Base-by-base conservation (phyloP, 2,329 filamentous ascomycete genomes). In the Ascochyta lentis region DNA sequence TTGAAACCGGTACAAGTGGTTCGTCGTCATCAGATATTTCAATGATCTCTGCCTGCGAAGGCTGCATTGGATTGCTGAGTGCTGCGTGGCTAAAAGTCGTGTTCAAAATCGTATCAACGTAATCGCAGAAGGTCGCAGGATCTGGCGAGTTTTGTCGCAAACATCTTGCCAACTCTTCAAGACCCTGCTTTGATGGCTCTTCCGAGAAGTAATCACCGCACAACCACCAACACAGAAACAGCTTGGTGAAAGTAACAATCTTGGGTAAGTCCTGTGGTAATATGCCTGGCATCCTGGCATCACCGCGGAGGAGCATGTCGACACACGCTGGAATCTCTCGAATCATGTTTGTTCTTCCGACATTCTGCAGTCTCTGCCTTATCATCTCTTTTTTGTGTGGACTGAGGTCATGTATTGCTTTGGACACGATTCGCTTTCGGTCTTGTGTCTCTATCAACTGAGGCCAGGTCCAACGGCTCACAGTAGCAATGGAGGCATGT, bases 371-470 rank as follows among this genome's bases (percentile, higher is more conserved):
- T 10, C 71, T 63, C 2, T 41, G 57, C 6, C 68, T 57, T 13
- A 76, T 54, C 0, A 46, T 58, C 26, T 71, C 69, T 7, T 62
- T 58, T 69, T 60, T 9, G 48, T 27, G 19, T 2, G 39, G n/a
- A 9, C 22, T 47, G 56, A 78, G 66, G 10, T 76, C 68, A 7
- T 62, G 54, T 1, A 83, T 63, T 2, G 77, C 58, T 47, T 80
- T 79, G 44, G 81, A 76, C 22, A 83, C 59, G 1, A 81, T 64
- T 6, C 79, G 74, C 35, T 77, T 75, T 10, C 79, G 70, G 57
- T 84, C 80, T 8, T 58, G 39, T 2, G 70, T 66, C 8, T 72
- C 68, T 34, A 75, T 63, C 4, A 84, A 66, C 1, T 72, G 50
- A 3, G 59, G 49, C 70, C 74, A 79, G 4, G 56, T 50, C 69